These are phyloP conservation scores for Acanthamoeba sp. DNA, from an alignment of 208 protist species.

Conservation along the genomic window DNA sequence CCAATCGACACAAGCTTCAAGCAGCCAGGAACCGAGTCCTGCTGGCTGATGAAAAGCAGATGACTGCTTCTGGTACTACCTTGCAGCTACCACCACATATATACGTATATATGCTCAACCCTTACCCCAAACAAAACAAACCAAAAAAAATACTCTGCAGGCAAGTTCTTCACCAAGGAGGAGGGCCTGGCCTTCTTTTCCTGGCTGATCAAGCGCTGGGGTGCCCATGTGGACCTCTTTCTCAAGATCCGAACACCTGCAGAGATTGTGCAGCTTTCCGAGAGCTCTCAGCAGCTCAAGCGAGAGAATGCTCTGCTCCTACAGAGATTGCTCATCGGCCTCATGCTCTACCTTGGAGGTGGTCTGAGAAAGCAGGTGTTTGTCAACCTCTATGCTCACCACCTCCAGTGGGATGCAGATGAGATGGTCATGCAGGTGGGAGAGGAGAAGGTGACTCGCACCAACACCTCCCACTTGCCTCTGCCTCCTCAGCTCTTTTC, in stretches of 20 bases:
- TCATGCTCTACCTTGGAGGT: conserved; percentile 40
- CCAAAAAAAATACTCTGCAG: not conserved
- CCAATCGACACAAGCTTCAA: not conserved
- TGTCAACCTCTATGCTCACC: not conserved
- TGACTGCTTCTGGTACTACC: conserved; percentile 6
- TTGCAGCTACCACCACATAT: too few species aligned
- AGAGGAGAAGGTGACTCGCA: not conserved
- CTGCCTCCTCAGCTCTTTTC: not conserved
- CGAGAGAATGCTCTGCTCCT: not conserved
- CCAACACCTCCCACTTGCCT: not conserved
- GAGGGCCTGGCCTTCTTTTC: not conserved
- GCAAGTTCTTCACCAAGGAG: not conserved
- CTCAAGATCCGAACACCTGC: not conserved
- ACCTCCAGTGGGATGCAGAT: not conserved
- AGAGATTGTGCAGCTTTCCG: not conserved
- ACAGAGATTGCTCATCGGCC: not conserved
- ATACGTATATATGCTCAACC: not conserved
- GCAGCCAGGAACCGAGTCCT: not conserved
- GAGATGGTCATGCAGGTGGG: conserved; percentile 14
- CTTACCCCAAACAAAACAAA: not conserved
- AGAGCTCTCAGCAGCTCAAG: not conserved
- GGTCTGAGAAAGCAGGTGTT: conserved; percentile 7
- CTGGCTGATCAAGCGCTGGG: not conserved
- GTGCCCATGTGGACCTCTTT: not conserved
- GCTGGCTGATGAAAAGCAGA: conserved; percentile 13